A percentile compares a stretch with the other conserved stretches of the same genome.
Evolutionary conservation across 345 rosid genomes (phyloP).

Genomic region (Citrus reticulata): DNA sequence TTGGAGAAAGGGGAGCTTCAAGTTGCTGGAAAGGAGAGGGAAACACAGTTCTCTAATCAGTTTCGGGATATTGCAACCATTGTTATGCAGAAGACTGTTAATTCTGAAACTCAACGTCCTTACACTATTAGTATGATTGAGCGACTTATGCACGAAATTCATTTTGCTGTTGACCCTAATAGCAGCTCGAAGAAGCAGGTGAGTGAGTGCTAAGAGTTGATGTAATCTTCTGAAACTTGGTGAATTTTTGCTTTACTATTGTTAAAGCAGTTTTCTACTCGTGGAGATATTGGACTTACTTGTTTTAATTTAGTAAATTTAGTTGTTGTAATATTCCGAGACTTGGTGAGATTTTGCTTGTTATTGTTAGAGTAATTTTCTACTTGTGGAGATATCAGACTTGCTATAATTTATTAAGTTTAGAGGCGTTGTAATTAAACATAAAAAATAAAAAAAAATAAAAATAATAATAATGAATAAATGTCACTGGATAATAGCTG

Average conservation of each 20-base stretch:
- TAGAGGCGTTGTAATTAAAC: neutral
- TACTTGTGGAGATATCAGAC: neutral
- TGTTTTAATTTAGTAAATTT: neutral
- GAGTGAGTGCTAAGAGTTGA: neutral
- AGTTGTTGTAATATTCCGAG: neutral
- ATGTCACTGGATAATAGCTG: neutral
- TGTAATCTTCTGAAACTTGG: neutral
- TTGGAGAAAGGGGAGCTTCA: conserved; percentile 98
- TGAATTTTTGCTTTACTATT: neutral
- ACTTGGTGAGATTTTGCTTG: neutral
- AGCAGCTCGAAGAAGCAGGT: conserved; percentile 97
- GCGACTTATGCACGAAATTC: conserved; percentile 91
- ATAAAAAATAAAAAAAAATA: neutral
- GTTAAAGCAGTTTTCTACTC: neutral
- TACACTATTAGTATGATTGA: conserved; percentile 94
- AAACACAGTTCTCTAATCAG: conserved; percentile 83
- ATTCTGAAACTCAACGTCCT: conserved; percentile 90
- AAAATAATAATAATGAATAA: too few relatives aligned
- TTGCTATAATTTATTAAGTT: neutral
- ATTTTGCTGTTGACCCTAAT: conserved; percentile 88
- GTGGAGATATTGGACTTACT: neutral
- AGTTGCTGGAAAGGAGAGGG: conserved; percentile 98
- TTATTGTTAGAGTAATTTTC: neutral
- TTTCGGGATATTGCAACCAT: conserved; percentile 93
- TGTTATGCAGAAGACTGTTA: conserved; percentile 93